Conservation (phyloP, 2,329 filamentous ascomycete genomes). For the Alternaria brassicae region DNA sequence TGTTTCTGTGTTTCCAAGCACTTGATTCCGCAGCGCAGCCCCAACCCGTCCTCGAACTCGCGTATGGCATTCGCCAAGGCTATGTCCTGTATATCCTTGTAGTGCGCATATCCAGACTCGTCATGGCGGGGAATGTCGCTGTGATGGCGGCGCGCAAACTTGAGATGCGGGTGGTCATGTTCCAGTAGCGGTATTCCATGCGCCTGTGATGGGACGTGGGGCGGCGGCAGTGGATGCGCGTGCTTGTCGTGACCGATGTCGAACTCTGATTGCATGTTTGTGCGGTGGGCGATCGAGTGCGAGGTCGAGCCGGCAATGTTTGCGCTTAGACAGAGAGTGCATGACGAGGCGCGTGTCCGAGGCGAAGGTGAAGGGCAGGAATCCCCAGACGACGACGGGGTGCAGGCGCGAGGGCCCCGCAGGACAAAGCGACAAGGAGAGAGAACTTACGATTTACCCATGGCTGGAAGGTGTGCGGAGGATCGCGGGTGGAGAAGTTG, state of each 20-base stretch:
- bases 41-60: constrained; percentile 34
- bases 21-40: constrained; percentile 28
- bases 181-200: constrained; percentile 35
- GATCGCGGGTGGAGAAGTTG: constrained; percentile 4
- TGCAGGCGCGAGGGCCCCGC: constrained; percentile 20
- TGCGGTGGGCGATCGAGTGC: constrained; percentile 13
- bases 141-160: constrained; percentile 42
- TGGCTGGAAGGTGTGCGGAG: constrained; percentile 25
- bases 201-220: constrained; percentile 24
- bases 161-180: constrained; percentile 33
- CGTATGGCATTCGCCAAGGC: constrained; percentile 38
- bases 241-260: constrained; percentile 7
- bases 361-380: constrained; percentile 34
- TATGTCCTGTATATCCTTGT: constrained; percentile 31
- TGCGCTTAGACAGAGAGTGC: constrained; percentile 7
- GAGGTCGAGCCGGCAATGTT: constrained; percentile 1
- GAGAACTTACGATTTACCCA: constrained; percentile 54
- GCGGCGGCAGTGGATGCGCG: constrained; percentile 13
- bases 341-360: constrained; percentile 18
- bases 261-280: constrained; percentile 19
- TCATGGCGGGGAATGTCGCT: constrained; percentile 29
- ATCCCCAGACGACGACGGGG: constrained; percentile 22
- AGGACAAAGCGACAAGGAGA: constrained; percentile 22
- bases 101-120: constrained; percentile 36
- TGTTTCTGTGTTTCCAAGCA: constrained; percentile 35